Conservation (phyloP, 164 flowering plant genomes). For the Berberis thunbergii region DNA sequence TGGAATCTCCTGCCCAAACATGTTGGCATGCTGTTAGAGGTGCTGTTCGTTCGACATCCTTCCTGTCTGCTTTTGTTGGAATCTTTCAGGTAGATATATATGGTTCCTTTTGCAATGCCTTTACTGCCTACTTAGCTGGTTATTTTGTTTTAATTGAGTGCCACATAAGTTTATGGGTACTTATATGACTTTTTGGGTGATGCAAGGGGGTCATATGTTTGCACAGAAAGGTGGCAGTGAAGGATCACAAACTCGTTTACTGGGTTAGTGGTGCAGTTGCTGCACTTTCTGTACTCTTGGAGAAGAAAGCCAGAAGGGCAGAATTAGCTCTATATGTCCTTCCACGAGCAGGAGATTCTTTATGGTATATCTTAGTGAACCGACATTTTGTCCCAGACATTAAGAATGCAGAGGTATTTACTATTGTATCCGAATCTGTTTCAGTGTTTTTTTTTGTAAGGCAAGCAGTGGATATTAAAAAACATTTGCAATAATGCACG, state of each 20-base stretch:
- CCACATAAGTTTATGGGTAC: not conserved
- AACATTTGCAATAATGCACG: no score
- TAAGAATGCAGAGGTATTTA: conserved; percentile 88
- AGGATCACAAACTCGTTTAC: conserved; percentile 87
- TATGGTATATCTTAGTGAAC: conserved; percentile 85
- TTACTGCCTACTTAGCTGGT: no score
- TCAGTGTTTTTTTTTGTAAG: no score
- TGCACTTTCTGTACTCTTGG: conserved; percentile 82
- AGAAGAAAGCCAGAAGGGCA: conserved; percentile 80
- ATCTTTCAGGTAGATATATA: conserved; percentile 69
- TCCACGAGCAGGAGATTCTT: conserved; percentile 91
- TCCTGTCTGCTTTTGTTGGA: conserved; percentile 92
- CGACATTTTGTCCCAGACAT: conserved; percentile 76
- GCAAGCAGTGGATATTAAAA: no score
- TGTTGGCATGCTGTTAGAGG: conserved; percentile 76
- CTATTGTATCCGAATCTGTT: no score
- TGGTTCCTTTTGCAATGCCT: not conserved
- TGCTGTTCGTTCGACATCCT: conserved; percentile 81
- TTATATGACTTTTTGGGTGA: conserved; percentile 8
- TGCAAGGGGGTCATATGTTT: conserved; percentile 79
- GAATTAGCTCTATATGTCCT: conserved; percentile 94
- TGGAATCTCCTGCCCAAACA: conserved; percentile 70
- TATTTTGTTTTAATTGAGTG: no score
- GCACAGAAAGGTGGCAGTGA: conserved; percentile 79
- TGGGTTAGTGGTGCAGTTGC: conserved; percentile 85